These are phyloP conservation scores for Avena sativa DNA, from an alignment of 176 grass and related monocot genomes.

Conservation along the genomic window DNA sequence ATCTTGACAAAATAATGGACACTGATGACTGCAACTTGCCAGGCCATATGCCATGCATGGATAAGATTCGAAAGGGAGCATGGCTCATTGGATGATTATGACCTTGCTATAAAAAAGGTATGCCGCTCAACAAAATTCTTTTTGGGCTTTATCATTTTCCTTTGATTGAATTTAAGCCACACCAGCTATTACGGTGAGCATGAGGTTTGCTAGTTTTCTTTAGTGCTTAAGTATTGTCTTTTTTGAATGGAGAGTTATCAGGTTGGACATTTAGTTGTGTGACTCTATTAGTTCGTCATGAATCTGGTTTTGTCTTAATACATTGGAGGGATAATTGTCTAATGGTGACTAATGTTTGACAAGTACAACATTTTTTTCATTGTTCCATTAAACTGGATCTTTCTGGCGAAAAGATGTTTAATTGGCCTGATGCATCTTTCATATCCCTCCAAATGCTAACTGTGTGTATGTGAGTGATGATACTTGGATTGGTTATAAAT, in stretches of 20 bases:
- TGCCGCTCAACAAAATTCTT: conserved; percentile 13
- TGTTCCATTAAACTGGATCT: conserved; percentile 15
- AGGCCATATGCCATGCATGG: conserved; percentile 88
- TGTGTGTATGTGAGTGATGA: conserved; percentile 14
- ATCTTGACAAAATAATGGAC: conserved; percentile 28
- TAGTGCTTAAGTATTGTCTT: not conserved
- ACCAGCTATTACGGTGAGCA: not conserved
- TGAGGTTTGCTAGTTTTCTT: conserved; percentile 1
- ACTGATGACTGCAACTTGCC: conserved; percentile 50
- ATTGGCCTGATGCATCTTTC: conserved; percentile 9
- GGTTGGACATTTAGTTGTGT: conserved; percentile 17
- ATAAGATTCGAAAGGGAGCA: conserved; percentile 88
- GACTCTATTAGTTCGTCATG: not conserved
- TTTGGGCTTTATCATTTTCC: conserved; percentile 14
- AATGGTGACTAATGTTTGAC: not conserved
- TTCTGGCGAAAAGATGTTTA: conserved; percentile 6
- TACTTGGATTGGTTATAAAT: conserved; percentile 35
- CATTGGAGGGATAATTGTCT: conserved; percentile 6
- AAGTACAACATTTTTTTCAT: not conserved
- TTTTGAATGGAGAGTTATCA: not conserved
- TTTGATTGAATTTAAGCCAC: not conserved
- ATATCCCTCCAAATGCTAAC: not conserved
- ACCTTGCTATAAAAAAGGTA: conserved; percentile 93
- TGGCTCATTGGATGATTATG: conserved; percentile 93
- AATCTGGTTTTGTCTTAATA: conserved; percentile 12